These are phyloP conservation scores for Psidium guajava DNA, from an alignment of 345 rosid genomes.

Conservation along the genomic window DNA sequence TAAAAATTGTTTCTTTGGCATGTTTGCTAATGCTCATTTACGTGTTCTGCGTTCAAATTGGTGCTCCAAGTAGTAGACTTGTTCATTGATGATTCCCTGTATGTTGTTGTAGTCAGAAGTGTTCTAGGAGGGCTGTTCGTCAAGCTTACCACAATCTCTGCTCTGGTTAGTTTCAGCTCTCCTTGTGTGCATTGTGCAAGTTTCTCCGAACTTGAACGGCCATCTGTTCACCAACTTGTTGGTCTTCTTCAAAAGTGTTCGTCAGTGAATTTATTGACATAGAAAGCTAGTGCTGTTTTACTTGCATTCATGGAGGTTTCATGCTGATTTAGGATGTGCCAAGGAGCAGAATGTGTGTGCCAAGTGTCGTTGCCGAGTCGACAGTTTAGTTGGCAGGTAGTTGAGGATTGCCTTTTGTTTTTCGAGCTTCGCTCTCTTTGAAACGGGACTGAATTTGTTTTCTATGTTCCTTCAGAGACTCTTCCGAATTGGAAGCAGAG, in stretches of 20 bases:
- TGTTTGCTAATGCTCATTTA: not conserved
- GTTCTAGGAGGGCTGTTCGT: slow-evolving; percentile 81
- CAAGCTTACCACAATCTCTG: slow-evolving; percentile 96
- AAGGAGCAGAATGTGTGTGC: slow-evolving; percentile 89
- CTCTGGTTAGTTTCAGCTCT: slow-evolving; percentile 37
- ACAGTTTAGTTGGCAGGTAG: slow-evolving; percentile 60
- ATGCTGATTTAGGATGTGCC: slow-evolving; percentile 59
- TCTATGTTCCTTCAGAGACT: slow-evolving; percentile 33
- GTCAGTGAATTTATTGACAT: not conserved
- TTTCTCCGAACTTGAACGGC: not conserved
- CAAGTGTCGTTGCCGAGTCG: slow-evolving; percentile 61
- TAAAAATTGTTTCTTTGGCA: not conserved
- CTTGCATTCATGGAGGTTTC: not conserved
- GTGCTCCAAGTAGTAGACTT: not conserved
- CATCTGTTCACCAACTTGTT: not conserved
- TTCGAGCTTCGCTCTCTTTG: not conserved
- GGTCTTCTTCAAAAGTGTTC: not conserved
- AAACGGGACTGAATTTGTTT: not conserved
- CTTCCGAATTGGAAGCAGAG: slow-evolving; percentile 70
- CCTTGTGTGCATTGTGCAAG: not conserved
- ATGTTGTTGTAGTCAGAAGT: slow-evolving; percentile 31
- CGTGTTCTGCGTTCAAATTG: not conserved
- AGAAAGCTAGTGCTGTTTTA: not conserved
- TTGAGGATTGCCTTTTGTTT: not conserved
- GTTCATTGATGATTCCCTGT: not conserved